Evolutionary conservation across 202 grass and related monocot species (phyloP).

Genomic region (Schoenoplectus tabernaemontani): DNA sequence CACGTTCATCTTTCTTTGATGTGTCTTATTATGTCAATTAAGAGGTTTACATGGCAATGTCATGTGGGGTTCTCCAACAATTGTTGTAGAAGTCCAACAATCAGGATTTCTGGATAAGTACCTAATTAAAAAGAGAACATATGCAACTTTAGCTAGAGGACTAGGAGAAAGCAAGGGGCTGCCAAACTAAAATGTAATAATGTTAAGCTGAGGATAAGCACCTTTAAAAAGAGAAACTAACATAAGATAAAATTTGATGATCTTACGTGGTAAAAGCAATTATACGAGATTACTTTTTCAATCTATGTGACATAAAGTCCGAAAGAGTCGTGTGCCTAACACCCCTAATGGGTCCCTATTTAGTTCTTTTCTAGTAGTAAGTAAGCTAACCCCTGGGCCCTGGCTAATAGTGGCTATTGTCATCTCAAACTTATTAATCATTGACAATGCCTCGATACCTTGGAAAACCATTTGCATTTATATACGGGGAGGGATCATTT

Average conservation of each 20-base stretch:
- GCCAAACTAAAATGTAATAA: neutral
- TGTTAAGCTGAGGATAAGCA: neutral
- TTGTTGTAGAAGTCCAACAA: neutral
- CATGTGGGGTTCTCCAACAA: neutral
- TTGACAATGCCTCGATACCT: too few relatives aligned
- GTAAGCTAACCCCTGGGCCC: too few relatives aligned
- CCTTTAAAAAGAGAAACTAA: neutral
- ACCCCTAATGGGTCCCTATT: neutral
- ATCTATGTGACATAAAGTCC: conserved; percentile 16
- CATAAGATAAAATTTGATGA: neutral
- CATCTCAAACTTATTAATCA: neutral
- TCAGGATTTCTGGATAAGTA: neutral
- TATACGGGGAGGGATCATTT: too few relatives aligned
- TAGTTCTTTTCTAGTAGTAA: neutral
- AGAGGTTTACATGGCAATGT: neutral
- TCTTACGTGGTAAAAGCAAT: neutral
- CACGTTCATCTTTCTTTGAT: too few relatives aligned
- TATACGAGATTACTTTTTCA: conserved; percentile 11
- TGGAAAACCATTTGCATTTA: too few relatives aligned
- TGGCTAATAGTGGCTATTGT: too few relatives aligned
- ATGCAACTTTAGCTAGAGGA: neutral
- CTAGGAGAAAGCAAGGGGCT: neutral
- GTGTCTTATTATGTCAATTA: neutral
- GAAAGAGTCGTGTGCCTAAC: conserved; percentile 2
- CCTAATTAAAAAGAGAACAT: neutral